Evolutionary conservation across 208 protist genomes (phyloP), one percentile per base, ranked within the genome.

Genomic region (Trypanosoma boissoni): DNA sequence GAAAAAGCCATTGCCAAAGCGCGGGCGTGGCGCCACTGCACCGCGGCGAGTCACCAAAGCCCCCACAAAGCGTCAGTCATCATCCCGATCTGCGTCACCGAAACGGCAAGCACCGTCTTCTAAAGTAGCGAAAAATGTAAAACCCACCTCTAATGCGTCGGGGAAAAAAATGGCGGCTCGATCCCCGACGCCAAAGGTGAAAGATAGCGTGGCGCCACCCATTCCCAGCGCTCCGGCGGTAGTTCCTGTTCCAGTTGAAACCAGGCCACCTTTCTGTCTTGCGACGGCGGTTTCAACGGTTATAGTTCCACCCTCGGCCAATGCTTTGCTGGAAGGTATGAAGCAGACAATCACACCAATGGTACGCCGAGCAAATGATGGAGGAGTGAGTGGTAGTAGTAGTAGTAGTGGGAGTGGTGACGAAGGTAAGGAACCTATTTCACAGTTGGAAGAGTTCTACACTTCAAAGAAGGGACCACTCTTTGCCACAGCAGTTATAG

Each of bases 381-480:
- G 37, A 3, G 44, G 62, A 26, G 62, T 21, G 20, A 24, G 39
- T 43, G 50, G 20, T 36, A 52, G 41, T 28, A 8, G n/a, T n/a
- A n/a, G n/a, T n/a, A n/a, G n/a, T n/a, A n/a, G n/a, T n/a, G n/a
- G n/a, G n/a, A n/a, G 39, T 21, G 28, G 41, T 2, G 51, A 66
- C 2, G 32, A 50, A 39, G 29, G 27, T 0, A 29, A 44, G 4
- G 52, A 32, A 29, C 63, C 73, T 6, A 68, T 75, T 9, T 61
- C 77, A 28, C 72, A 75, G 31, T 78, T 91, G 70, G 86, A 94
- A 68, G 86, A 94, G 63, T 94, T 91, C 68, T 94, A 94, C 80
- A 94, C 83, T 6, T 72, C 69, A 43, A 77, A 80, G 37, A 91
- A 90, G 58, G 88, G 83, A 0, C 88, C 88, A 1, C 66, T 94